Evolutionary conservation across 257 asterid species (phyloP), one percentile per base, ranked within the genome.

Genomic region (Eucommia ulmoides): DNA sequence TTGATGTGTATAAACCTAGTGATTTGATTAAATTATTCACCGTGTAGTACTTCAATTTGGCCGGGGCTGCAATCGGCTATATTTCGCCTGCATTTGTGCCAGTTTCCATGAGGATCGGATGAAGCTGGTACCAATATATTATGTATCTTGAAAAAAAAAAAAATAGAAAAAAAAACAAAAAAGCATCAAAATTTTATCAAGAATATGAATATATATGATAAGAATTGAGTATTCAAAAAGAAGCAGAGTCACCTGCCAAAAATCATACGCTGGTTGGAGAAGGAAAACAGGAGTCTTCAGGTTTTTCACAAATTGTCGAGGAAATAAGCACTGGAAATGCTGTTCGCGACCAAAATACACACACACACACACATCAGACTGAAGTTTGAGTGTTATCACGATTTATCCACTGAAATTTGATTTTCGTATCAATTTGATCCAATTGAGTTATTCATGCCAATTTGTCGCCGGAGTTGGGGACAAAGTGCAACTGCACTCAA

Each of bases 191-290:
- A 29, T 49, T 41, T 53, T 12, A 6, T n/a, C n/a, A n/a, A 24
- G 9, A 49, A 3, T 8, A 20, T 8, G 22, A 19, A 19, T 8
- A 16, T 19, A 14, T 26, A 41, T 45, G 45, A 53, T 41, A 45
- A 59, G 56, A 23, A 21, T 24, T 21, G 21, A 51, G 41, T 50
- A 24, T 25, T 53, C 22, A 33, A 19, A 48, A 42, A 45, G 65
- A 42, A 54, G 11, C 2, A 58, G 49, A 50, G 48, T 47, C 69
- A 80, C 97, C 88, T 88, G 97, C 97, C 97, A 84, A 79, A 70
- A 81, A 56, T 88, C 97, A 75, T 84, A 88, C 38, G 93, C 80
- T 22, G 97, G 89, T 60, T 88, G 78, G 73, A 82, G 94, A 18
- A 88, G 81, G 76, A 88, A 88, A 57, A 84, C 52, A 22, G 95